Conservation (phyloP, 768 basidiomycete species). For the Tylopilus vinaceipallidus region DNA sequence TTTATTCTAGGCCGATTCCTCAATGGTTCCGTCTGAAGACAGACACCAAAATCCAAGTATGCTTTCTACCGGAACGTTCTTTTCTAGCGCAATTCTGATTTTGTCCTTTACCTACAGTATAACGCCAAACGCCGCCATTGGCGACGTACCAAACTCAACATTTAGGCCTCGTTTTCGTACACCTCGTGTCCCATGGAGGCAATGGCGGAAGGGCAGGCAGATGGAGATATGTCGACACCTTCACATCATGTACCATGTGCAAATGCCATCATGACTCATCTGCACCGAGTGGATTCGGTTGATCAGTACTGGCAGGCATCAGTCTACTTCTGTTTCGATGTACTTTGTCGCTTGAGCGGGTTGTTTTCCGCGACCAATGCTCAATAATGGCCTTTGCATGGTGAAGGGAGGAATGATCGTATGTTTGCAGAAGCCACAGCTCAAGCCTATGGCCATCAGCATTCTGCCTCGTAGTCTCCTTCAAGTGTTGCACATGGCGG, state of each 20-base stretch:
- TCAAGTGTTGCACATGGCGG: no score
- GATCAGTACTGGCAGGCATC: background rate
- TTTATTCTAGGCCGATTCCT: slow-evolving; percentile 76
- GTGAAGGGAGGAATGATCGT: background rate
- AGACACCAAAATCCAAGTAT: slow-evolving; percentile 90
- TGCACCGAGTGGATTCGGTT: background rate
- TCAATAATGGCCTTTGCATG: background rate
- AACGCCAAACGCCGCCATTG: slow-evolving; percentile 98
- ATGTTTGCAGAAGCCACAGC: no score
- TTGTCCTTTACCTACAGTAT: slow-evolving; percentile 47
- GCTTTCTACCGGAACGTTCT: background rate
- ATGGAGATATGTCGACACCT: slow-evolving; percentile 18
- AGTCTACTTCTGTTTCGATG: background rate
- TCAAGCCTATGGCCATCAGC: no score
- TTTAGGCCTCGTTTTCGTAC: slow-evolving; percentile 52
- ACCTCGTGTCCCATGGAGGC: slow-evolving; percentile 3
- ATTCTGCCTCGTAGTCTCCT: no score
- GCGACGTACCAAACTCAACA: slow-evolving; percentile 98
- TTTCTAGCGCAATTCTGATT: background rate
- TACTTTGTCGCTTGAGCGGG: background rate
- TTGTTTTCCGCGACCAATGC: no score
- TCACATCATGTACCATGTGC: slow-evolving; percentile 26
- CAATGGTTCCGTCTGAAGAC: slow-evolving; percentile 99
- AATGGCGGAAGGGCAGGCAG: slow-evolving; percentile 5
- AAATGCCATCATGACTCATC: slow-evolving; percentile 19